Evolutionary conservation across 1,284 basidiomycete species (phyloP), one percentile per base, ranked within the genome.

Genomic region (Psilocybe mexicana): DNA sequence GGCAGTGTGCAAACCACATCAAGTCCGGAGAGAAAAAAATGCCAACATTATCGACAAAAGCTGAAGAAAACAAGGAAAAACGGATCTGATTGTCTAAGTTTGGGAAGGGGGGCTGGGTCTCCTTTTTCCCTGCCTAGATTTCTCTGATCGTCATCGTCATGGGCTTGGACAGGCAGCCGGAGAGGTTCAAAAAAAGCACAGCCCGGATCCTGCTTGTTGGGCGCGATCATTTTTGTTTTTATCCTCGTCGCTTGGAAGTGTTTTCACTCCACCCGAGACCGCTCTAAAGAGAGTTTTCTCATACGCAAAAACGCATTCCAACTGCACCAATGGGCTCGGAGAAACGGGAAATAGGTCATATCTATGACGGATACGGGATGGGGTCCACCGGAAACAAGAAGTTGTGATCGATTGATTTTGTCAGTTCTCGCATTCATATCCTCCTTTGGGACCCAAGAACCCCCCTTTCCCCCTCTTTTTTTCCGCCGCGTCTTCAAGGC

Each of bases 361-460:
- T 33, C 30, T 8, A 8, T 33, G 30, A 33, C 8, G 4, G 30
- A 8, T 6, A 4, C 30, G 30, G 12, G 4, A 4, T 40, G 38
- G 10, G 38, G 38, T 40, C 38, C 12, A 40, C 38, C 6, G 10
- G 38, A 40, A 40, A 40, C 38, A 40, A 40, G n/a, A 40, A n/a
- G 6, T 12, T 6, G 10, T 8, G 12, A 40, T 40, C 38, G 30
- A 33, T 33, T 33, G 30, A 33, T 40, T 40, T n/a, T n/a, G 12
- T 11, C 6, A 23, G n/a, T 48, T 48, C 46, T 48, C 46, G 46
- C 46, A 48, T 48, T 48, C 46, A 48, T 48, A 23, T 48, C 46
- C 28, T 33, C 8, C 4, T 8, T 33, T 33, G 30, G n/a, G 12
- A 33, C 18, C n/a, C 30, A 6, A 35, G 12, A 4, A 46, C 30